A percentile compares a stretch with the other conserved stretches of the same genome.
Conservation (phyloP, 169 alveolate genomes). For the Plasmodium sp. region DNA sequence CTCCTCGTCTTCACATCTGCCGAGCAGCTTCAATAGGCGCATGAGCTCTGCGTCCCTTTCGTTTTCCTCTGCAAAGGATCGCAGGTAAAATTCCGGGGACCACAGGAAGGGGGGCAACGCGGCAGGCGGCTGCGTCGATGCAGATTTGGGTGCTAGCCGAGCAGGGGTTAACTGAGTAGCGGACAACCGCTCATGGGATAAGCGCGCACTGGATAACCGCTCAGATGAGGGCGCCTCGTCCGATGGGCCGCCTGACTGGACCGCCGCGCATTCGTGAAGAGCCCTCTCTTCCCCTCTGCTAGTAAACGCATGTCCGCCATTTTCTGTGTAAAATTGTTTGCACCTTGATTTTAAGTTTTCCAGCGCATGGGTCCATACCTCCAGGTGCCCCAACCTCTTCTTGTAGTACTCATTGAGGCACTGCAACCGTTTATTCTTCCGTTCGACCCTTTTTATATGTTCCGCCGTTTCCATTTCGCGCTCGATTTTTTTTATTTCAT, state of each 20-base stretch:
- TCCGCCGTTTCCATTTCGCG: slow-evolving; percentile 10
- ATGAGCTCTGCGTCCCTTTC: slow-evolving; percentile 39
- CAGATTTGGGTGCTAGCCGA: background rate
- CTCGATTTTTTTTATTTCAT: slow-evolving; percentile 56
- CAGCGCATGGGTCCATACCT: slow-evolving; percentile 16
- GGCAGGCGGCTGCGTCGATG: background rate
- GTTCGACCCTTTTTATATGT: slow-evolving; percentile 18
- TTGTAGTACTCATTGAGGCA: slow-evolving; percentile 29
- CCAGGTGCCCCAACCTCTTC: slow-evolving; percentile 48
- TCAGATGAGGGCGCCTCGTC: background rate
- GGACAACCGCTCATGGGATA: too few relatives aligned
- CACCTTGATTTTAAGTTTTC: background rate
- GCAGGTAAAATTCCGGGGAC: slow-evolving; percentile 16
- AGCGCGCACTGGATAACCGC: background rate
- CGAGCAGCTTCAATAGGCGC: slow-evolving; percentile 30
- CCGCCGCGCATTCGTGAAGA: background rate
- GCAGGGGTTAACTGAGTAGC: background rate
- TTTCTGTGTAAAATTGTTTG: background rate
- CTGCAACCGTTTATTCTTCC: slow-evolving; percentile 8
- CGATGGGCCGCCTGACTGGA: background rate
- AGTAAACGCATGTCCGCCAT: background rate
- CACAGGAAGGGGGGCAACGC: background rate
- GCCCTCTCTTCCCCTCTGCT: background rate
- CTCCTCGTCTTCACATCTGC: background rate
- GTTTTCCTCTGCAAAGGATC: background rate